Percentiles rank a stretch among this genome's conserved stretches.
Conservation (phyloP, 2,329 filamentous ascomycete species). For the Diaporthe batatas region DNA sequence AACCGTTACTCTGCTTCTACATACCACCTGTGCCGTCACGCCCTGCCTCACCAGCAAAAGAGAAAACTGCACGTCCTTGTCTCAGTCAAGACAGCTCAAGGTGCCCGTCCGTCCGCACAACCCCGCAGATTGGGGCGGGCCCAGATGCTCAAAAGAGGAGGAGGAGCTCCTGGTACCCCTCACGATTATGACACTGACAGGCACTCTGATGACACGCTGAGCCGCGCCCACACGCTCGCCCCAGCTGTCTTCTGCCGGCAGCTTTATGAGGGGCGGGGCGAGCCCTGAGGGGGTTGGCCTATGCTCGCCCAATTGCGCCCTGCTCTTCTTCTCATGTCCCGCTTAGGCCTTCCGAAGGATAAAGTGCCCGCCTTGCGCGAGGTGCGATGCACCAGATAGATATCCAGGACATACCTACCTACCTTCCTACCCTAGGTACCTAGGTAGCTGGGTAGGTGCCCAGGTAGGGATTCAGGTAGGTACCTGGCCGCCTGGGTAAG, state of each 20-base stretch:
- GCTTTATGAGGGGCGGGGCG: slow-evolving; percentile 9
- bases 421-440: too few species aligned
- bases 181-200: slow-evolving; percentile 36
- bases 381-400: not conserved
- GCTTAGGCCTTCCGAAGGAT: slow-evolving; percentile 23
- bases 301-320: not conserved
- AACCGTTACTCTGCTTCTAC: not conserved
- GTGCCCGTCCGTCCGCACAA: slow-evolving; percentile 16
- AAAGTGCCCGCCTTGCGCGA: not conserved
- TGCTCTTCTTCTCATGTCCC: not conserved
- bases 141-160: slow-evolving; percentile 22
- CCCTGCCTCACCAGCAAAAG: slow-evolving; percentile 23
- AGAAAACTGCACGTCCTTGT: slow-evolving; percentile 24
- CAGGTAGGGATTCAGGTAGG: too few species aligned
- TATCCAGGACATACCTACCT: not conserved
- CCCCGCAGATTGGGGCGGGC: slow-evolving; percentile 32
- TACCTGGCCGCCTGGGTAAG: not conserved
- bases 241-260: slow-evolving; percentile 32
- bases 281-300: too few species aligned
- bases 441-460: too few species aligned
- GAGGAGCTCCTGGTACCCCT: slow-evolving; percentile 37
- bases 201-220: slow-evolving; percentile 31
- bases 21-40: not conserved
- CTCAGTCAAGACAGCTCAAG: slow-evolving; percentile 33
- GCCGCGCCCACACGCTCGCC: not conserved